Evolutionary conservation across 305 asterid species (phyloP).

Genomic region (Ajuga reptans): DNA sequence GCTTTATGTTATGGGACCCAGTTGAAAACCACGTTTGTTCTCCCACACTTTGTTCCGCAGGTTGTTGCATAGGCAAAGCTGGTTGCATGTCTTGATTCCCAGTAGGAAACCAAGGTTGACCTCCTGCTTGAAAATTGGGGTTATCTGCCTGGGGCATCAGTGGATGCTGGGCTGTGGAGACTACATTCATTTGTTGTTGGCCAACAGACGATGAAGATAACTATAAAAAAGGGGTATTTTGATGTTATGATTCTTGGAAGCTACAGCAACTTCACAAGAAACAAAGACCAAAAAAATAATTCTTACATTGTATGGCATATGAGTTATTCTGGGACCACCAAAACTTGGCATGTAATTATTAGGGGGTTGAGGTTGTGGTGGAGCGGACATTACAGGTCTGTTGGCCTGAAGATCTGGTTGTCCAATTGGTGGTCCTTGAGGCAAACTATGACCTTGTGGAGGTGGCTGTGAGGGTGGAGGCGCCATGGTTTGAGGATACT

Average conservation of each 20-base stretch:
- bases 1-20: conserved; percentile 31
- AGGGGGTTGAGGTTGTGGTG: conserved; percentile 41
- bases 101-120: conserved; percentile 57
- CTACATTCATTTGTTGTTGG: conserved; percentile 48
- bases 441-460: conserved; percentile 42
- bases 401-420: conserved; percentile 46
- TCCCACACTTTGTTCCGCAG: conserved; percentile 36
- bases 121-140: conserved; percentile 40
- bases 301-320: conserved; percentile 53
- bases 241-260: conserved; percentile 7
- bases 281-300: background rate
- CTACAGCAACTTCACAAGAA: background rate
- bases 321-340: conserved; percentile 55
- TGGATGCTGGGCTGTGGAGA: conserved; percentile 41
- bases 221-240: conserved; percentile 17
- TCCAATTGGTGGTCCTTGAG: conserved; percentile 50
- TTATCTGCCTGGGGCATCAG: conserved; percentile 39
- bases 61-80: conserved; percentile 38
- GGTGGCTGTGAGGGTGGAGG: conserved; percentile 37
- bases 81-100: conserved; percentile 52
- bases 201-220: conserved; percentile 43
- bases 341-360: conserved; percentile 52
- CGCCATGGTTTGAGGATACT: conserved; percentile 51
- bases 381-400: conserved; percentile 41
- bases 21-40: conserved; percentile 39